Percentiles rank a stretch among this genome's conserved stretches.
Conservation (phyloP, 2,329 filamentous ascomycete genomes). For the Chaetomium olivaceum region DNA sequence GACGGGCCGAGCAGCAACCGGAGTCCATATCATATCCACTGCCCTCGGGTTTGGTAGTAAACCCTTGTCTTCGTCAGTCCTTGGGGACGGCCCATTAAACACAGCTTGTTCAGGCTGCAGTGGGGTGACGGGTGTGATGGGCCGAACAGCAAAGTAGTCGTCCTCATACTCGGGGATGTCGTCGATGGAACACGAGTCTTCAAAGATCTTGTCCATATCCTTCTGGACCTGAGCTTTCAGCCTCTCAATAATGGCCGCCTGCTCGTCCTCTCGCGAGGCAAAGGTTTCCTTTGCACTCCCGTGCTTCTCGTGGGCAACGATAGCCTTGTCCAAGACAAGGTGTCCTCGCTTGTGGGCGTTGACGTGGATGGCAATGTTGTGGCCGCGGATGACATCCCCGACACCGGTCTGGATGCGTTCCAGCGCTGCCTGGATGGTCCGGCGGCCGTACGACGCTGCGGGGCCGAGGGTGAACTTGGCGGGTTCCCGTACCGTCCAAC, state of each 20-base stretch:
- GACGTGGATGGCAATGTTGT: constrained; percentile 50
- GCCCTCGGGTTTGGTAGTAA: too few relatives aligned
- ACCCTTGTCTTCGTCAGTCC: too few relatives aligned
- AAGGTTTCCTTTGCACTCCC: constrained; percentile 38
- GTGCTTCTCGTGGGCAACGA: constrained; percentile 44
- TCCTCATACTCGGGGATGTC: constrained; percentile 37
- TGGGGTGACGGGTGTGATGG: constrained; percentile 11
- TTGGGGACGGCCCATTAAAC: constrained; percentile 1
- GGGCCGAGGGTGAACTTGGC: constrained; percentile 48
- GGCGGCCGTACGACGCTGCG: constrained; percentile 45
- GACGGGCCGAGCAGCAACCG: too few relatives aligned
- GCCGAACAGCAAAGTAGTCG: constrained; percentile 14
- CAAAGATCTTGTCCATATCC: constrained; percentile 53
- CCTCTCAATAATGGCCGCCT: constrained; percentile 42
- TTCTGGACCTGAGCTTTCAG: constrained; percentile 49
- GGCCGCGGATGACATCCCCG: constrained; percentile 49
- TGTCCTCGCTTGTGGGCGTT: constrained; percentile 55
- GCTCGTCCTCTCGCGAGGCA: constrained; percentile 40
- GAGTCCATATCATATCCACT: too few relatives aligned
- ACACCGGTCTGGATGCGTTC: constrained; percentile 55
- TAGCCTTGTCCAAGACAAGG: constrained; percentile 52
- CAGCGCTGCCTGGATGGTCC: constrained; percentile 50
- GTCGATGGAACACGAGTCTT: constrained; percentile 52
- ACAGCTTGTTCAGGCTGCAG: constrained; percentile 6
- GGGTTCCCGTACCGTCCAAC: constrained; percentile 51